These are phyloP conservation scores for Geranomyces variabilis DNA, from an alignment of 192 early-diverging fungal genomes.

Conservation along the genomic window DNA sequence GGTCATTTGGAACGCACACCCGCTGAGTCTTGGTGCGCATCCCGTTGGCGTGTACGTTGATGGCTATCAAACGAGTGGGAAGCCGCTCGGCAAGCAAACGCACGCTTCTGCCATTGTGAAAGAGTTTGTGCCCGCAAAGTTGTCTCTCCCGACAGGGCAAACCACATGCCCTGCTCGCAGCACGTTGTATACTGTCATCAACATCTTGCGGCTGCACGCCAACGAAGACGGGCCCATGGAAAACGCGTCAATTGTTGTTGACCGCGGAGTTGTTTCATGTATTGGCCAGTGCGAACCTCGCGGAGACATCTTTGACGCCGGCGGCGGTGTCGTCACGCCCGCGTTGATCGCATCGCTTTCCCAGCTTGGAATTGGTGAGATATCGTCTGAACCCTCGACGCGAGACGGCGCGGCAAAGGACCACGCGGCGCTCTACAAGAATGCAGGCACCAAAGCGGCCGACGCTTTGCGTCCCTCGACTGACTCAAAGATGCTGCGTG, in stretches of 20 bases:
- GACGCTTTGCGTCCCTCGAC: background rate
- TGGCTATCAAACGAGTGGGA: slow-evolving; percentile 57
- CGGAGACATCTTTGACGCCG: slow-evolving; percentile 52
- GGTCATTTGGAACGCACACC: slow-evolving; percentile 74
- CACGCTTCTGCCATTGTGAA: background rate
- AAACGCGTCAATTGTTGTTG: slow-evolving; percentile 54
- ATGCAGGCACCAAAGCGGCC: background rate
- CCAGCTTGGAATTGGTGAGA: background rate
- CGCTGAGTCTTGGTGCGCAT: slow-evolving; percentile 68
- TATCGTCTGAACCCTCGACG: background rate
- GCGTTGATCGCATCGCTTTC: background rate
- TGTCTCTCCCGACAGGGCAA: background rate
- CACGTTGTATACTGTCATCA: slow-evolving; percentile 41
- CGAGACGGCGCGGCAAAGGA: background rate
- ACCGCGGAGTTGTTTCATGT: slow-evolving; percentile 62
- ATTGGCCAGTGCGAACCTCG: slow-evolving; percentile 33
- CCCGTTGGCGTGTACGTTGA: slow-evolving; percentile 78
- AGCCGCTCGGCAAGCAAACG: background rate
- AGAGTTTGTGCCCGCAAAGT: background rate
- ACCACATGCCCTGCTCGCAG: background rate
- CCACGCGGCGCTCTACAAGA: background rate
- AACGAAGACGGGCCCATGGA: slow-evolving; percentile 35
- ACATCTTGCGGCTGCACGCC: slow-evolving; percentile 46
- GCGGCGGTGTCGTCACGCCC: slow-evolving; percentile 56
- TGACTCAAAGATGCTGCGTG: slow-evolving; percentile 20